Conservation (phyloP, 345 rosid species). For the Hypericum perforatum region DNA sequence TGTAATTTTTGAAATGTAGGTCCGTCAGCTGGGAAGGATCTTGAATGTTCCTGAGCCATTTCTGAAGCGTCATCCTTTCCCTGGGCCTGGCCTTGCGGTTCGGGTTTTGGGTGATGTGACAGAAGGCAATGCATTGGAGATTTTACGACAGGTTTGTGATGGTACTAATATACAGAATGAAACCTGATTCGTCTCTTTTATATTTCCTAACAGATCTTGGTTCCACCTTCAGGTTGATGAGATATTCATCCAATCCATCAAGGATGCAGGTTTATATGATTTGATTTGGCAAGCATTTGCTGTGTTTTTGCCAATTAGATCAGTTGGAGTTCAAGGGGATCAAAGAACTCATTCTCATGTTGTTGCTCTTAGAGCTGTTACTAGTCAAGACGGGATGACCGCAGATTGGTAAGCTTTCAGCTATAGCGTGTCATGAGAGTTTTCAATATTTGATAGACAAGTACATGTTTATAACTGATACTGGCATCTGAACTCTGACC, state of each 20-base stretch:
- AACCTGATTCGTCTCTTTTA: neutral
- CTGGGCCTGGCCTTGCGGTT: slow-evolving; percentile 98
- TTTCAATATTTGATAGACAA: neutral
- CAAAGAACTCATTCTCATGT: slow-evolving; percentile 98
- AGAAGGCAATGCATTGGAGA: slow-evolving; percentile 75
- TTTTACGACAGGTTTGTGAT: slow-evolving; percentile 65
- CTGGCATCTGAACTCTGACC: no score
- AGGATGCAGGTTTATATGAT: slow-evolving; percentile 92
- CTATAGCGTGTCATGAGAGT: neutral
- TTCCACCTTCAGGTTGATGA: slow-evolving; percentile 68
- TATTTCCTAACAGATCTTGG: slow-evolving; percentile 2
- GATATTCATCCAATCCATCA: slow-evolving; percentile 90
- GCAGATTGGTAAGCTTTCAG: slow-evolving; percentile 72
- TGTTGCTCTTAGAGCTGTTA: slow-evolving; percentile 97
- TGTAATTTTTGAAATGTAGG: slow-evolving; percentile 33
- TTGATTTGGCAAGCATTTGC: slow-evolving; percentile 98
- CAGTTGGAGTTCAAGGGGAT: slow-evolving; percentile 99
- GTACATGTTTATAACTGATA: no score
- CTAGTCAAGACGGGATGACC: slow-evolving; percentile 99
- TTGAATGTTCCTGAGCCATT: slow-evolving; percentile 76
- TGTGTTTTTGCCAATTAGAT: slow-evolving; percentile 86
- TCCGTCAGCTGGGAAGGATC: slow-evolving; percentile 80
- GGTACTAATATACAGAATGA: slow-evolving; percentile 1
- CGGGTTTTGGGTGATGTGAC: slow-evolving; percentile 93
- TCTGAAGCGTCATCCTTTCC: slow-evolving; percentile 93